These are phyloP conservation scores for Pseudovirgaria hyperparasitica DNA, from an alignment of 2,329 filamentous ascomycete genomes.

Conservation along the genomic window DNA sequence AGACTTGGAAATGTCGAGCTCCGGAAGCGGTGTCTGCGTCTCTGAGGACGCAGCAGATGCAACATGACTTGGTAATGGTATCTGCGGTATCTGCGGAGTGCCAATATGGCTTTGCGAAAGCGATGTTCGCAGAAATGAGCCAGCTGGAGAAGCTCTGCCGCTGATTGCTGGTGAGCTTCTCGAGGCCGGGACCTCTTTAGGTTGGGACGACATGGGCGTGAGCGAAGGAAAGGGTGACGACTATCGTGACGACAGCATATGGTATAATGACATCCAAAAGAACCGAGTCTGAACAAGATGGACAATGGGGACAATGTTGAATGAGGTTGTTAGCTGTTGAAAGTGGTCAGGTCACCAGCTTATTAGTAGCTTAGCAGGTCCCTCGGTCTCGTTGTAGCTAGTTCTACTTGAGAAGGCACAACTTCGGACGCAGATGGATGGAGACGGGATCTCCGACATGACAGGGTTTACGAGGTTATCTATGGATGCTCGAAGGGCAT, in stretches of 20 bases:
- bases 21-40: conserved; percentile 50
- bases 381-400: too few relatives aligned
- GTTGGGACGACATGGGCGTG: conserved; percentile 7
- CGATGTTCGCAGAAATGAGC: conserved; percentile 41
- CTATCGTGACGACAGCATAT: neutral
- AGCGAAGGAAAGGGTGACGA: neutral
- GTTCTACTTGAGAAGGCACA: too few relatives aligned
- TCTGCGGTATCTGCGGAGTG: conserved; percentile 37
- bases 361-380: too few relatives aligned
- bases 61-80: conserved; percentile 37
- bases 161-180: conserved; percentile 11
- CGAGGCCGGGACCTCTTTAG: conserved; percentile 16
- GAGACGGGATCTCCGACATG: too few relatives aligned
- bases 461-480: too few relatives aligned
- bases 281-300: too few relatives aligned
- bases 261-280: conserved; percentile 1
- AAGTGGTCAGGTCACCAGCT: too few relatives aligned
- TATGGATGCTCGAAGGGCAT: too few relatives aligned
- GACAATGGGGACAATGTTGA: too few relatives aligned
- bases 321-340: too few relatives aligned
- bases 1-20: conserved; percentile 40
- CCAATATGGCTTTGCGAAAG: too few relatives aligned
- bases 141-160: conserved; percentile 25
- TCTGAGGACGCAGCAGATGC: conserved; percentile 20
- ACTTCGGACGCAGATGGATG: too few relatives aligned